Conservation (phyloP, 371 early-diverging fungal species). For the Mucor irregularis region DNA sequence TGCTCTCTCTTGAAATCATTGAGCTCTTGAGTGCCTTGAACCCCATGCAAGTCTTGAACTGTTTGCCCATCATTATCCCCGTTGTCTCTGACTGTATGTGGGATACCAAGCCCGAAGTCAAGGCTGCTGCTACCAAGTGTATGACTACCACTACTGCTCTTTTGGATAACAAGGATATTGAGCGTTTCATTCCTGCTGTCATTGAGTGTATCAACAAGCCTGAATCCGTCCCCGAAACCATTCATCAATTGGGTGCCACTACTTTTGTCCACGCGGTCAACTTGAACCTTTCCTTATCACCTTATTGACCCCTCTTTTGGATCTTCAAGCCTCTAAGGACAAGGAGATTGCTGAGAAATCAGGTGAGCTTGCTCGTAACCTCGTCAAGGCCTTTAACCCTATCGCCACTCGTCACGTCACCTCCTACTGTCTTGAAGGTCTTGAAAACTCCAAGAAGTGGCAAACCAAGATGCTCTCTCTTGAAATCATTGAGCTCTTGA, state of each 20-base stretch:
- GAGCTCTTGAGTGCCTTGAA: conserved; percentile 53
- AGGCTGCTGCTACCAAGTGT: conserved; percentile 47
- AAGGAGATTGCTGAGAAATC: conserved; percentile 62
- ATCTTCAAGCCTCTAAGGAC: conserved; percentile 69
- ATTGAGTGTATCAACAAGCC: conserved; percentile 66
- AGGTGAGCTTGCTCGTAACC: conserved; percentile 51
- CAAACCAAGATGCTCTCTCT: conserved; percentile 71
- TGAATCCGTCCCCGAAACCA: conserved; percentile 64
- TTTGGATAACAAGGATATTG: conserved; percentile 35
- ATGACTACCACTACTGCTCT: conserved; percentile 49
- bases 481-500: conserved; percentile 51
- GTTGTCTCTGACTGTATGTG: conserved; percentile 72
- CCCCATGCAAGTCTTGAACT: conserved; percentile 59
- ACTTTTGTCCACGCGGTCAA: conserved; percentile 79
- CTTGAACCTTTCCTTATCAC: conserved; percentile 78
- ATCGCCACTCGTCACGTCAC: conserved; percentile 57
- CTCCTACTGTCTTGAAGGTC: conserved; percentile 58
- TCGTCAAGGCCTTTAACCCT: conserved; percentile 57
- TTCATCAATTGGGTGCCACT: conserved; percentile 65
- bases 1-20: conserved; percentile 58
- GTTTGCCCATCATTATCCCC: conserved; percentile 71
- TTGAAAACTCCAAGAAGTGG: conserved; percentile 74
- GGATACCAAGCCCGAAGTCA: conserved; percentile 74
- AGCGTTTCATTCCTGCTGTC: conserved; percentile 62
- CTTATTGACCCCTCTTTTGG: conserved; percentile 77